Conservation (phyloP, 2,329 filamentous ascomycete genomes). For the Ophiognomonia clavigignenti-juglandacearum region DNA sequence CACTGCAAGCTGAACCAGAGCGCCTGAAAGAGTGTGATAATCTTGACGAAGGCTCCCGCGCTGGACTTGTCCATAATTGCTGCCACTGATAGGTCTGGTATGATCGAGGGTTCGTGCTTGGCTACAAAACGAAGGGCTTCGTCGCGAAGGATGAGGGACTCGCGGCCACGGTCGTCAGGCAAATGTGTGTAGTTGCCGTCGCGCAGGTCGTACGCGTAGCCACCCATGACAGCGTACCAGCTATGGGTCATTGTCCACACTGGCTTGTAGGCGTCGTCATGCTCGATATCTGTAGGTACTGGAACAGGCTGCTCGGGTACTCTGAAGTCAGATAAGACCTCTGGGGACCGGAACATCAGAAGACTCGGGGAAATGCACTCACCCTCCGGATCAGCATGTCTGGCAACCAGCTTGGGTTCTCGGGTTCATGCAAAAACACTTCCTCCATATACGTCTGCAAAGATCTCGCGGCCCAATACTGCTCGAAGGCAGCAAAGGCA, state of each 20-base stretch:
- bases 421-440: neutral
- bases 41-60: constrained; percentile 24
- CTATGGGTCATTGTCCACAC: constrained; percentile 7
- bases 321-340: neutral
- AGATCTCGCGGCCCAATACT: constrained; percentile 9
- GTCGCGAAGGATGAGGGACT: constrained; percentile 4
- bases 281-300: neutral
- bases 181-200: neutral
- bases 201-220: constrained; percentile 7
- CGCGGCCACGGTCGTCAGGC: constrained; percentile 5
- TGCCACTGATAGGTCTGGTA: constrained; percentile 28
- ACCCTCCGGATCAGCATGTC: neutral
- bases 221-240: constrained; percentile 11
- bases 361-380: neutral
- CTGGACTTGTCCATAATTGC: constrained; percentile 26
- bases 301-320: neutral
- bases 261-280: neutral
- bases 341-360: neutral
- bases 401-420: constrained; percentile 4
- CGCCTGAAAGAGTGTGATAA: constrained; percentile 28
- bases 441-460: constrained; percentile 9
- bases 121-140: constrained; percentile 6
- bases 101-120: constrained; percentile 27
- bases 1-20: constrained; percentile 30
- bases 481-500: constrained; percentile 9